These are phyloP conservation scores for Capsicum baccatum DNA, from an alignment of 257 asterid genomes.

Conservation along the genomic window DNA sequence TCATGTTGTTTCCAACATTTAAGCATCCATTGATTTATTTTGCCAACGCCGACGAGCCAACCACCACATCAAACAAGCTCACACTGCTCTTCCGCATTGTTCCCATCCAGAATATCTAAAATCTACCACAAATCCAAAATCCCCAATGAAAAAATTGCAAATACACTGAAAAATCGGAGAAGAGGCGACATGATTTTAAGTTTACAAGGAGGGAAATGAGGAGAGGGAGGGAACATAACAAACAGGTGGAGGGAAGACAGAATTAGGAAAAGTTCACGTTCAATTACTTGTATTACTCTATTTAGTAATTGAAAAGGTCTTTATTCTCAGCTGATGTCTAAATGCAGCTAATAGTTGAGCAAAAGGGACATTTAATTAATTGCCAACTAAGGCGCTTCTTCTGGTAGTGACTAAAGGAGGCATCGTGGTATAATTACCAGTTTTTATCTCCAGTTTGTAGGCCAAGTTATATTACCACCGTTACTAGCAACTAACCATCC, in stretches of 20 bases:
- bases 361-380: background rate
- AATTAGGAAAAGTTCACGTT: background rate
- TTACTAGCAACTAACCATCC: background rate
- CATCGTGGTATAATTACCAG: background rate
- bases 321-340: background rate
- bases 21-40: conserved; percentile 47
- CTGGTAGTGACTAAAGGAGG: background rate
- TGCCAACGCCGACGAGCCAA: conserved; percentile 52
- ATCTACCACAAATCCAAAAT: background rate
- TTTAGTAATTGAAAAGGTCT: background rate
- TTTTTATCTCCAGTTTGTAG: background rate
- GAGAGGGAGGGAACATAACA: background rate
- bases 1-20: conserved; percentile 29
- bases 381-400: background rate
- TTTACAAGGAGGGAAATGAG: background rate
- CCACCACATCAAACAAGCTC: conserved; percentile 90
- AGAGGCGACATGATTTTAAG: background rate
- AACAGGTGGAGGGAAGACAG: background rate
- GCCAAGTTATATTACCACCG: background rate
- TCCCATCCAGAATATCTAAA: conserved; percentile 55
- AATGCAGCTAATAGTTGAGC: background rate
- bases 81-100: conserved; percentile 90
- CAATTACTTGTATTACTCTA: background rate
- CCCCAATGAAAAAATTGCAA: background rate
- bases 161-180: conserved; percentile 3